These are phyloP conservation scores for Oidiodendron maius DNA, from an alignment of 495 filamentous ascomycete species.

Conservation along the genomic window DNA sequence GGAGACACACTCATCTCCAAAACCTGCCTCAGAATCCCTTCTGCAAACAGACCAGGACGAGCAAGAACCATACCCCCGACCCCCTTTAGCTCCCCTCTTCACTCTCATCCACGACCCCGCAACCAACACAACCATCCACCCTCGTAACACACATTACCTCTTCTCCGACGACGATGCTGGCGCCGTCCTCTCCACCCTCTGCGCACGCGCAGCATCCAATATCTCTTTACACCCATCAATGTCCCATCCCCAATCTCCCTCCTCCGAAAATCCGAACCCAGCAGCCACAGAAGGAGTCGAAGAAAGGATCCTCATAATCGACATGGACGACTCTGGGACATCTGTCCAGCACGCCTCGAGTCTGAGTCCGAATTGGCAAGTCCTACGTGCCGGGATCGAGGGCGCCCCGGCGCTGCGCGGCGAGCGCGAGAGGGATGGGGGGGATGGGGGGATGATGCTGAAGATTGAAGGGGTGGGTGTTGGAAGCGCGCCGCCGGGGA, in stretches of 20 bases:
- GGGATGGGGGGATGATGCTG: slow-evolving; percentile 51
- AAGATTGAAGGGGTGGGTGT: slow-evolving; percentile 51
- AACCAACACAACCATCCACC: slow-evolving; percentile 55
- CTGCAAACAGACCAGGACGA: too few species aligned
- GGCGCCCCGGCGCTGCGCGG: slow-evolving; percentile 44
- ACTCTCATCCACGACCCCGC: slow-evolving; percentile 53
- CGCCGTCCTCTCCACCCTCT: slow-evolving; percentile 49
- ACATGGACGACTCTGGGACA: slow-evolving; percentile 38
- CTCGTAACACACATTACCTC: slow-evolving; percentile 81
- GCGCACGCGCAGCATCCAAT: not conserved
- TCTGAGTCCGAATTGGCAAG: slow-evolving; percentile 47
- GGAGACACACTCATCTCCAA: too few species aligned
- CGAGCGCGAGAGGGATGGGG: slow-evolving; percentile 15
- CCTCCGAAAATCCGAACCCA: not conserved
- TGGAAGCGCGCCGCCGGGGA: slow-evolving; percentile 45
- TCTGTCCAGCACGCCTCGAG: slow-evolving; percentile 41
- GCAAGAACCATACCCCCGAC: too few species aligned
- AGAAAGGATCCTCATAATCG: slow-evolving; percentile 52
- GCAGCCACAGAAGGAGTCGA: slow-evolving; percentile 8
- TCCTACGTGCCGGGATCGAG: slow-evolving; percentile 41
- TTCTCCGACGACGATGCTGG: slow-evolving; percentile 73
- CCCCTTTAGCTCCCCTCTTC: too few species aligned
- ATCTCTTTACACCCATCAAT: not conserved
- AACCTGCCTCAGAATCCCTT: too few species aligned
- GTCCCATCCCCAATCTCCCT: not conserved